Evolutionary conservation across 768 basidiomycete species (phyloP).

Genomic region (Leucosporidium scottii): DNA sequence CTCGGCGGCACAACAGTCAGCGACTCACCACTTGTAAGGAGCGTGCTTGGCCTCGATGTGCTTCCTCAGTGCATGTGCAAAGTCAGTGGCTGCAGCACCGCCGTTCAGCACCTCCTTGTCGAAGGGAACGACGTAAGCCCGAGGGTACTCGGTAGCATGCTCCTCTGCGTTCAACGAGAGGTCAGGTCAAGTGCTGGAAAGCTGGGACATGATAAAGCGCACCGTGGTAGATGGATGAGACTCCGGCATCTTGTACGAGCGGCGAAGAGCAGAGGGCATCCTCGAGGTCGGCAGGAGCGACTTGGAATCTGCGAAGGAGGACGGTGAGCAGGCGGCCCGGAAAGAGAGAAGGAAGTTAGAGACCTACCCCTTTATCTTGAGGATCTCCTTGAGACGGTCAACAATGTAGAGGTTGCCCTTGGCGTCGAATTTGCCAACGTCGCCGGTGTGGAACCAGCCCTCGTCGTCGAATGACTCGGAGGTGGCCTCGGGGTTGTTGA

Average conservation of each 20-base stretch:
- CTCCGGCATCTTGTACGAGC: constrained; percentile 36
- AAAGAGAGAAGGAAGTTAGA: background rate
- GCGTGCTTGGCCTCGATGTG: constrained; percentile 33
- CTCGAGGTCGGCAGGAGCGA: constrained; percentile 37
- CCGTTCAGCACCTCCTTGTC: constrained; percentile 29
- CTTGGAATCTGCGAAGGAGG: constrained; percentile 34
- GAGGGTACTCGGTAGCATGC: constrained; percentile 37
- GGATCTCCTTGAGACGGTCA: constrained; percentile 36
- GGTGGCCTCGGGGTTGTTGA: constrained; percentile 35
- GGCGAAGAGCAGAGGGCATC: constrained; percentile 33
- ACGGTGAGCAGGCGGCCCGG: background rate
- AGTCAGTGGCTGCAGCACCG: constrained; percentile 14
- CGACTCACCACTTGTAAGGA: constrained; percentile 37
- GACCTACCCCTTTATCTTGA: constrained; percentile 39
- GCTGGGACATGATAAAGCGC: constrained; percentile 33
- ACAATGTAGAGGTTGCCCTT: constrained; percentile 30
- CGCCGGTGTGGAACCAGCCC: constrained; percentile 38
- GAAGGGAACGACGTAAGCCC: constrained; percentile 37
- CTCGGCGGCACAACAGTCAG: background rate
- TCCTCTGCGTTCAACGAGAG: constrained; percentile 30
- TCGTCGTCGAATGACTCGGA: constrained; percentile 31
- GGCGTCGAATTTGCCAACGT: constrained; percentile 35
- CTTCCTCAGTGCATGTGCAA: constrained; percentile 28
- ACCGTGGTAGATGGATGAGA: constrained; percentile 33
- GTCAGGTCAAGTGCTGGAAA: background rate